phyloP scores from a whole-genome alignment of 2,329 filamentous ascomycete genomes.

The Xylariomycetidae sp. region DNA sequence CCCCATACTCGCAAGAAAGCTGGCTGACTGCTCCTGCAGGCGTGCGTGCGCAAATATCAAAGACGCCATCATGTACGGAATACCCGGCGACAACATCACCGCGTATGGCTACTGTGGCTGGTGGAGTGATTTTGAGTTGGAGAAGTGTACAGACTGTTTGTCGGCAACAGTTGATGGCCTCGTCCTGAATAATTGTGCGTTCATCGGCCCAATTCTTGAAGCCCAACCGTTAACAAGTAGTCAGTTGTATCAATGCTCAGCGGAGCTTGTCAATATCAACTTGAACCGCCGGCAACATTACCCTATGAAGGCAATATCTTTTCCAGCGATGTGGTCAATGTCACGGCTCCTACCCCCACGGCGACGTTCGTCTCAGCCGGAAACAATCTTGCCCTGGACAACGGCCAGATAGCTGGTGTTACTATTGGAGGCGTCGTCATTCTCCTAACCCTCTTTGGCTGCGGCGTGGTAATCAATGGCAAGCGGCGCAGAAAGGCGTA shows the following conservation, averaged over 20 bases:
- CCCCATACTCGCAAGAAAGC: neutral
- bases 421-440: slow-evolving; percentile 46
- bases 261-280: slow-evolving; percentile 52
- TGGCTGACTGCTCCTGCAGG: slow-evolving; percentile 26
- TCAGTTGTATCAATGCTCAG: slow-evolving; percentile 38
- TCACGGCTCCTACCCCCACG: slow-evolving; percentile 43
- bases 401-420: slow-evolving; percentile 56
- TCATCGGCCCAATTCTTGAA: no score
- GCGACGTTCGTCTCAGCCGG: slow-evolving; percentile 36
- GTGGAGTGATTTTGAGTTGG: slow-evolving; percentile 37
- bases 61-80: slow-evolving; percentile 42
- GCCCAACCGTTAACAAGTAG: no score
- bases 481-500: slow-evolving; percentile 50
- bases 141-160: slow-evolving; percentile 47
- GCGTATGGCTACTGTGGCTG: slow-evolving; percentile 50
- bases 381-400: slow-evolving; percentile 39
- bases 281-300: slow-evolving; percentile 41
- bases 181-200: slow-evolving; percentile 52
- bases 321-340: slow-evolving; percentile 40
- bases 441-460: slow-evolving; percentile 44
- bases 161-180: slow-evolving; percentile 27
- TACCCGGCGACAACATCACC: slow-evolving; percentile 40
- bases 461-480: slow-evolving; percentile 51
- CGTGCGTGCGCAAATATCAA: slow-evolving; percentile 48
- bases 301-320: slow-evolving; percentile 50